Evolutionary conservation across 75 land plant genomes (phyloP).

Genomic region (Pinus albicaulis): DNA sequence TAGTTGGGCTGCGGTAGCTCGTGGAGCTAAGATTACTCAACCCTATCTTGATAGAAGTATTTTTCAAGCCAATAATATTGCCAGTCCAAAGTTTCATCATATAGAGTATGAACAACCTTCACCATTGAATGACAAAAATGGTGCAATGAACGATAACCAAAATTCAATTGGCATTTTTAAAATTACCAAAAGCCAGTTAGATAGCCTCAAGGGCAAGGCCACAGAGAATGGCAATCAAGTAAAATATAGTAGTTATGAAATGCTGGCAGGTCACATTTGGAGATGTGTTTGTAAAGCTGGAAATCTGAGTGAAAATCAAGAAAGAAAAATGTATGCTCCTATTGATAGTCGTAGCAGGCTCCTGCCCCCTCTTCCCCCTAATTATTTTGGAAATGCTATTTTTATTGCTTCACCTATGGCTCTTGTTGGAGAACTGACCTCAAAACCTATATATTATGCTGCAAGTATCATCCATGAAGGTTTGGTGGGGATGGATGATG

Average conservation of each 20-base stretch:
- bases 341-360: constrained; percentile 43
- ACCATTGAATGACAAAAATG: background rate
- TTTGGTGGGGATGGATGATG: constrained; percentile 16
- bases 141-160: background rate
- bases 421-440: constrained; percentile 30
- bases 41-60: constrained; percentile 60
- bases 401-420: constrained; percentile 51
- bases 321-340: constrained; percentile 27
- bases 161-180: background rate
- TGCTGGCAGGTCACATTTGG: constrained; percentile 63
- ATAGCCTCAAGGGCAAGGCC: constrained; percentile 21
- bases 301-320: constrained; percentile 2
- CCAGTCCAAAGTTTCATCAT: constrained; percentile 40
- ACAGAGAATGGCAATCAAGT: background rate
- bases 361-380: constrained; percentile 34
- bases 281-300: constrained; percentile 43
- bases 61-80: constrained; percentile 37
- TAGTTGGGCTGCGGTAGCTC: constrained; percentile 28
- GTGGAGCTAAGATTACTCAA: constrained; percentile 8
- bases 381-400: constrained; percentile 20
- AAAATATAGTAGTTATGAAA: constrained; percentile 43
- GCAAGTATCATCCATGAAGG: constrained; percentile 31
- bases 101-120: constrained; percentile 51
- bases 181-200: background rate
- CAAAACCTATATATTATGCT: constrained; percentile 10